Conservation (phyloP, 306 rosid genomes). For the Aeschynomene evenia region DNA sequence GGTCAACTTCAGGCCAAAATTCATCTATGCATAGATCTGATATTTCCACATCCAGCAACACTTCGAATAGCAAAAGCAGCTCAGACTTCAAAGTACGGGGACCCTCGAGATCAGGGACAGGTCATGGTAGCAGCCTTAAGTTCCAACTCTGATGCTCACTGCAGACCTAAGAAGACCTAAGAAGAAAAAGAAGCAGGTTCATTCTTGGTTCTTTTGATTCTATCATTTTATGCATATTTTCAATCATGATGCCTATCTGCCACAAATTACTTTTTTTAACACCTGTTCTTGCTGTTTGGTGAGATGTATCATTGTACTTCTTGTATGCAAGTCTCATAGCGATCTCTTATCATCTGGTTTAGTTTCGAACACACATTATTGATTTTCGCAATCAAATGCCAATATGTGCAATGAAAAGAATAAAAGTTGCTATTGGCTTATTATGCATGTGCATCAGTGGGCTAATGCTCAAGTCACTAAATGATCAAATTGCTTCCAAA, state of each 20-base stretch:
- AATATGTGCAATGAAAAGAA: background rate
- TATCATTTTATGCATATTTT: background rate
- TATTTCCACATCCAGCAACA: constrained; percentile 63
- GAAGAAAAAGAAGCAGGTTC: constrained; percentile 87
- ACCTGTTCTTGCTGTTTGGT: background rate
- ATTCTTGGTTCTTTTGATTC: background rate
- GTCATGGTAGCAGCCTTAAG: constrained; percentile 86
- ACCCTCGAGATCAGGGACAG: constrained; percentile 71
- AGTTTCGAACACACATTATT: no score
- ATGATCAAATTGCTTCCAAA: no score
- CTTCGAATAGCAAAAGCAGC: constrained; percentile 69
- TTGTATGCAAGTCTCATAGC: background rate
- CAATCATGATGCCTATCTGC: background rate
- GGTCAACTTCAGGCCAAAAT: constrained; percentile 75
- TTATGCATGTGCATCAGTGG: background rate
- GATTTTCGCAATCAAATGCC: background rate
- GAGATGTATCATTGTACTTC: background rate
- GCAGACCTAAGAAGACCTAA: constrained; percentile 93
- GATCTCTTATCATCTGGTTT: no score
- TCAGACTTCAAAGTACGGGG: constrained; percentile 58
- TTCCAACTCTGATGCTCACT: constrained; percentile 98
- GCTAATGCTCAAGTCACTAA: no score
- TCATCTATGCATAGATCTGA: constrained; percentile 49
- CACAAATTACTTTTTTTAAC: background rate
- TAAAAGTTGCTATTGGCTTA: background rate